These are phyloP conservation scores for Aristolochia fimbriata DNA, from an alignment of 164 flowering plant genomes.

Conservation along the genomic window DNA sequence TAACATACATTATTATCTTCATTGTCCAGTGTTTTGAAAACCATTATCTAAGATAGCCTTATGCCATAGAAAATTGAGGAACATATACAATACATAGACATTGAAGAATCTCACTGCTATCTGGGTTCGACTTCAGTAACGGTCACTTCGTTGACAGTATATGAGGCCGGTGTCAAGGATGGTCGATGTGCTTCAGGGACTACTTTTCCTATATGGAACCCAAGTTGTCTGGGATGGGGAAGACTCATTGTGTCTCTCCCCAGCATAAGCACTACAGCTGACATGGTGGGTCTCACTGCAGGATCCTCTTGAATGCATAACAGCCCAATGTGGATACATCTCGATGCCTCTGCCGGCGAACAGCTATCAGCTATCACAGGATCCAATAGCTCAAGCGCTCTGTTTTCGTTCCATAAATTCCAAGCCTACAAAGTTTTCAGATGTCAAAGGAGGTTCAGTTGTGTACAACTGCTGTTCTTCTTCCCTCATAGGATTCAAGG, in stretches of 20 bases:
- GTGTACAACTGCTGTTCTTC: conserved; percentile 8
- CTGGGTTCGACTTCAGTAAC: conserved; percentile 2
- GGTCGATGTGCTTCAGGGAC: neutral
- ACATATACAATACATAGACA: no score
- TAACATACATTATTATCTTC: no score
- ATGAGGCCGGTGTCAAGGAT: neutral
- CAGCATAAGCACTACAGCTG: conserved; percentile 13
- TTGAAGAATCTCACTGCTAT: conserved; percentile 1
- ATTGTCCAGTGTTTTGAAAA: no score
- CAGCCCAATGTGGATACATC: conserved; percentile 20
- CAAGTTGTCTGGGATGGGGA: conserved; percentile 11
- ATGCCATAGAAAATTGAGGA: no score
- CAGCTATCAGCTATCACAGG: conserved; percentile 8
- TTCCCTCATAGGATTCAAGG: conserved; percentile 5
- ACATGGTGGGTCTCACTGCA: conserved; percentile 16
- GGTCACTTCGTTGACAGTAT: conserved; percentile 2
- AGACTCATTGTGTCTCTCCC: conserved; percentile 7
- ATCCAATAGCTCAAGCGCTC: conserved; percentile 12
- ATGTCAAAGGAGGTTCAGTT: neutral
- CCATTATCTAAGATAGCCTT: no score
- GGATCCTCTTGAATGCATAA: conserved; percentile 21
- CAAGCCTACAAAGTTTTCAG: conserved; percentile 14
- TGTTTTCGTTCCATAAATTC: conserved; percentile 15
- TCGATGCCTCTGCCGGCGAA: conserved; percentile 5
- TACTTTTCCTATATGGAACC: conserved; percentile 1